phyloP scores from a whole-genome alignment of 2,329 filamentous ascomycete species.

The Ophiobolus disseminans region DNA sequence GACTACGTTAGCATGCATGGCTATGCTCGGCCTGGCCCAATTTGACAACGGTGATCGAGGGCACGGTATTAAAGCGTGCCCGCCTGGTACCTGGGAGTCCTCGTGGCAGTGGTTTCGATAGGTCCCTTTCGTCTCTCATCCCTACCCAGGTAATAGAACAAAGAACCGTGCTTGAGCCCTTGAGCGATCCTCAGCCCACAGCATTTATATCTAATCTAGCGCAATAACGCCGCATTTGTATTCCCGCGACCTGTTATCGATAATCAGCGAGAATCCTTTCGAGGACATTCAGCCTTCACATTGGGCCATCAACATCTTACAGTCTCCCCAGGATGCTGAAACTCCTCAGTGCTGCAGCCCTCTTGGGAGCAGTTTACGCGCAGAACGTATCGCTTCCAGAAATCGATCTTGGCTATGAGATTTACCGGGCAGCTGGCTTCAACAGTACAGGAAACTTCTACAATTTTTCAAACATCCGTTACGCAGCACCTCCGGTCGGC shows the following conservation, averaged over 20 bases:
- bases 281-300: not conserved
- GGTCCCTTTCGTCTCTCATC: no score
- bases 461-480: constrained; percentile 65
- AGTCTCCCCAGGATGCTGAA: constrained; percentile 26
- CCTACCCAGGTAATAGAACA: no score
- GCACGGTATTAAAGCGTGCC: not conserved
- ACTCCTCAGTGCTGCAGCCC: constrained; percentile 25
- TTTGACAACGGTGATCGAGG: no score
- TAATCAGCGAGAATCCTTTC: not conserved
- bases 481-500: constrained; percentile 61
- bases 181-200: no score
- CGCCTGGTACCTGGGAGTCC: not conserved
- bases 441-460: constrained; percentile 57
- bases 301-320: not conserved
- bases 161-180: no score
- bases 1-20: not conserved
- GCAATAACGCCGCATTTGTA: no score
- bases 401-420: constrained; percentile 63
- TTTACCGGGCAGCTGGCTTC: constrained; percentile 56
- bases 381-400: constrained; percentile 47
- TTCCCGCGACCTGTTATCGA: no score
- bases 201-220: no score
- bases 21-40: not conserved
- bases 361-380: constrained; percentile 31
- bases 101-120: no score